Conservation (phyloP, 1,139 yeast species). For the Geotrichum fermentans region DNA sequence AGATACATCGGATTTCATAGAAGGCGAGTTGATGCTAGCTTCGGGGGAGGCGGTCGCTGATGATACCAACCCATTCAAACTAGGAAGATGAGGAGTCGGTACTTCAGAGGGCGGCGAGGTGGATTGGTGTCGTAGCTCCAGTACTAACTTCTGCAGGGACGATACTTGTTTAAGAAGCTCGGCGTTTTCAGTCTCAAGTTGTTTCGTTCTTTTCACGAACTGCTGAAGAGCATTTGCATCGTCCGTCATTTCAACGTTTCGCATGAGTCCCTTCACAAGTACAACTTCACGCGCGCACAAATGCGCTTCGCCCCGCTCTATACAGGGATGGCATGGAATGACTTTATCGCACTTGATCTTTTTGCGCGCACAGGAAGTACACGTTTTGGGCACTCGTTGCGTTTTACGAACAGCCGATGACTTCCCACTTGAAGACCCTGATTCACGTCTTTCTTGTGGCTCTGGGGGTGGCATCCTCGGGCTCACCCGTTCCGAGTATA, state of each 20-base stretch:
- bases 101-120: neutral
- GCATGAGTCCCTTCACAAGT: constrained; percentile 24
- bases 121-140: constrained; percentile 11
- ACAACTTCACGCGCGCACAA: constrained; percentile 25
- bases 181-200: constrained; percentile 14
- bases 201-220: constrained; percentile 6
- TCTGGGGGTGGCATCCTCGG: no score
- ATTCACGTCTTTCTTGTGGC: no score
- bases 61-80: constrained; percentile 4
- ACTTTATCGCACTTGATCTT: constrained; percentile 26
- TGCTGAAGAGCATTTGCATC: constrained; percentile 9
- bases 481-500: no score
- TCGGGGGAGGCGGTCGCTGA: constrained; percentile 7
- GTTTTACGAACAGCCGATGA: constrained; percentile 16
- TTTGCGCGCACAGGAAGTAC: constrained; percentile 22
- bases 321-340: constrained; percentile 24
- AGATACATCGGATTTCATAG: constrained; percentile 4
- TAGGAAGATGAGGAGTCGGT: neutral
- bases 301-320: constrained; percentile 23
- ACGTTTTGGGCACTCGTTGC: constrained; percentile 25
- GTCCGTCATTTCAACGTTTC: constrained; percentile 17
- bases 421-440: no score
- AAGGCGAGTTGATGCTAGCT: constrained; percentile 8
- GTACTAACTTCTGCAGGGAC: constrained; percentile 11
- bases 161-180: constrained; percentile 19